A percentile compares a stretch with the other conserved stretches of the same genome.
phyloP scores from a whole-genome alignment of 495 filamentous ascomycete genomes.

The Penicillium subrubescens region DNA sequence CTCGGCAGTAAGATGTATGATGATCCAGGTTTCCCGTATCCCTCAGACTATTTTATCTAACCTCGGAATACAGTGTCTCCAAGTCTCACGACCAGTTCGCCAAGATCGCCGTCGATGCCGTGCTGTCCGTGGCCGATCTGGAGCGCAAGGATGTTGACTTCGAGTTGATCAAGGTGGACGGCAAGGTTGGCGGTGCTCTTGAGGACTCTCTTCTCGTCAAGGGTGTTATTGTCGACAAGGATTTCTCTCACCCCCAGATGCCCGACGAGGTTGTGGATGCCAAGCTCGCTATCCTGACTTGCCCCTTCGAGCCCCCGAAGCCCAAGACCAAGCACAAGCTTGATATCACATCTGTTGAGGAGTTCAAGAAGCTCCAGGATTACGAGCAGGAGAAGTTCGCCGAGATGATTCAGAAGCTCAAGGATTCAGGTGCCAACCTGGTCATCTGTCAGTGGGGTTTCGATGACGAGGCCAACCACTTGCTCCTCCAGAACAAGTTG shows the following conservation, averaged over 20 bases:
- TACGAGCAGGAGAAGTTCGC: constrained; percentile 96
- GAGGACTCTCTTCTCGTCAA: constrained; percentile 94
- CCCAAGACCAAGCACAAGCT: constrained; percentile 99
- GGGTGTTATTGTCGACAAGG: constrained; percentile 98
- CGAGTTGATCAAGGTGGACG: constrained; percentile 98
- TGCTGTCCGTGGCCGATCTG: constrained; percentile 94
- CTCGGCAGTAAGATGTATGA: constrained; percentile 91
- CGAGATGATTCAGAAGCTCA: constrained; percentile 98
- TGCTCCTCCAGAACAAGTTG: constrained; percentile 92
- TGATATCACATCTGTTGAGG: constrained; percentile 94
- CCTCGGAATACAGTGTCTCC: constrained; percentile 63
- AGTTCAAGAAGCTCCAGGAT: constrained; percentile 93
- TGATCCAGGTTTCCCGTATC: not conserved
- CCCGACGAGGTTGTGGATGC: constrained; percentile 89
- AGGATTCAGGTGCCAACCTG: constrained; percentile 94
- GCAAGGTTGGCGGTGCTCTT: constrained; percentile 94
- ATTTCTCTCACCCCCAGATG: constrained; percentile 99
- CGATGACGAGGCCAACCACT: constrained; percentile 97
- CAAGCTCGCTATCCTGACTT: constrained; percentile 96
- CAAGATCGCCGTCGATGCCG: constrained; percentile 94
- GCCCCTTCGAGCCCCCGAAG: constrained; percentile 99
- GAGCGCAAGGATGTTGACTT: constrained; percentile 98
- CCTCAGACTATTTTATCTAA: constrained; percentile 25
- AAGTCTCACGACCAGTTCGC: constrained; percentile 99
- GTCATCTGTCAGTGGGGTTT: constrained; percentile 99